Base-by-base conservation (phyloP, 495 filamentous ascomycete genomes). In the Penicillium salamii region DNA sequence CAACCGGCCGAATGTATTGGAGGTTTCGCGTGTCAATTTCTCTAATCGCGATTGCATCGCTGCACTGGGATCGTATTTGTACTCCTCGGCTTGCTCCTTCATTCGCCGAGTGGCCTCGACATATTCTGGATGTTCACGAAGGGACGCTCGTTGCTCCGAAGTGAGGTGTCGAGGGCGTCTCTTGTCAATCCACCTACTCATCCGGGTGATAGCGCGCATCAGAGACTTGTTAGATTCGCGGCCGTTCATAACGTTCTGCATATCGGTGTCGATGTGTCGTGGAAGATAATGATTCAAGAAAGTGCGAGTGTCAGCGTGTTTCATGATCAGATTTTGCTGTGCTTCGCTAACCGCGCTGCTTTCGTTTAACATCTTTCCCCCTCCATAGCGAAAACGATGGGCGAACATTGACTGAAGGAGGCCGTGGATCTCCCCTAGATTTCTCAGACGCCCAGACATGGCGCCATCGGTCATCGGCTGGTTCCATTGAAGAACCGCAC, bases 271-370 rank as follows among this genome's bases (percentile, higher is more conserved):
- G 21, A 70, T 58, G n/a, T 42, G 39, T 21, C 62, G 58, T 33
- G 38, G 64, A 54, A 67, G 64, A 52, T 73, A 71, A 55, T 71
- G 58, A 36, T 68, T 64, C 18, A 73, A 41, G 49, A 70, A 70
- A 18, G 66, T 69, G 2, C 50, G 20, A 41, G 47, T 61, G 18
- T 59, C 45, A 5, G 55, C 44, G 33, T 73, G 55, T 43, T 68
- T 61, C 52, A 71, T 65, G 8, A 71, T 74, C 43, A 74, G 34
- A 50, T 71, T 73, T 44, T 64, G 57, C 42, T 70, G 56, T 34
- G 24, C 24, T 5, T 28, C 24, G 24, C 24, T 28, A 28, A 28
- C 24, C 24, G n/a, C n/a, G n/a, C 29, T 11, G 29, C 29, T 32
- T 32, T 32, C 12, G 12, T 32, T 32, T 11, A 32, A 11, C 5